Base-by-base conservation (phyloP, 768 basidiomycete genomes). In the Serendipita sp. region DNA sequence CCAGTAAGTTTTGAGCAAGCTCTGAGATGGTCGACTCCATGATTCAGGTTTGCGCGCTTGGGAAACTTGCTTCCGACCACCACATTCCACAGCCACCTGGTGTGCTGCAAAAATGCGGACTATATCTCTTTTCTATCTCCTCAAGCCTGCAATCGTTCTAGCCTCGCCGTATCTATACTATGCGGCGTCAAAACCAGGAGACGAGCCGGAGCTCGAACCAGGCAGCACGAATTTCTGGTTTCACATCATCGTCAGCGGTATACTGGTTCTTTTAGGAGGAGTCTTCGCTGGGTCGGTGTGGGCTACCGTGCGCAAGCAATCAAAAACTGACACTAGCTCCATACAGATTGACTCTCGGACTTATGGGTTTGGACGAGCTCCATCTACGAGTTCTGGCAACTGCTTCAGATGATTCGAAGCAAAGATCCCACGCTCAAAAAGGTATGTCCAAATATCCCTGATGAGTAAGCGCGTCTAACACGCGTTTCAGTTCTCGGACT, bases 311-410 rank as follows among this genome's bases (percentile, higher is more conserved):
- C n/a, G 63, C 28, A 31, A 53, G 17, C 2, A n/a, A 44, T 13
- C 31, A 20, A 67, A 38, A 24, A 24, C 48, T 30, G 22, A 58
- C 28, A 22, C 28, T 38, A 22, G 26, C 28, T n/a, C n/a, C n/a
- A n/a, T n/a, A n/a, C 50, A 92, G 91, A 2, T 74, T 96, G 61
- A 96, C 93, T 0, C 82, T 96, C 30, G 93, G 90, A 0, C 76
- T 96, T 28, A 95, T 95, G 93, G 93, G 93, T 1, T 79, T 94
- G 17, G 92, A 96, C 66, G 89, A 92, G 64, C 80, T 96, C 16
- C 90, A 95, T 68, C 79, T 96, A 3, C 82, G 90, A 17, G 93
- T 95, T 2, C 77, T 96, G 43, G 78, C 90, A 0, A 79, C 83
- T 1, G 88, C 89, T 7, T 92, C 90, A 0, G 87, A 88, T n/a